phyloP scores from a whole-genome alignment of 1,139 yeast genomes.

The Blastobotrys indianensis region DNA sequence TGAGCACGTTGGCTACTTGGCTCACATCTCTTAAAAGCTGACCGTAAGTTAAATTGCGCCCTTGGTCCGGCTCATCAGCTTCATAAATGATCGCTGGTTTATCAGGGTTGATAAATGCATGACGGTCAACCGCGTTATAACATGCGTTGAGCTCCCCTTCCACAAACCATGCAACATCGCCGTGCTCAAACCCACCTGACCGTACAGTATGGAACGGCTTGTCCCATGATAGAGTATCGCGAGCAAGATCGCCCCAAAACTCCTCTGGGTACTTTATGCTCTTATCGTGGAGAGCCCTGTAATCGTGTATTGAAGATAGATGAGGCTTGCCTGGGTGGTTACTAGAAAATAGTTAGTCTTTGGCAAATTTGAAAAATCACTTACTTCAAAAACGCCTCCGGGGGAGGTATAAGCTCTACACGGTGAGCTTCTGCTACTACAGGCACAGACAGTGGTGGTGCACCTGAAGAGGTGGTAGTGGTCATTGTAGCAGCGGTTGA shows the following conservation, averaged over 20 bases:
- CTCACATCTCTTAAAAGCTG: conserved; percentile 84
- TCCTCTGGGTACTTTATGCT: conserved; percentile 76
- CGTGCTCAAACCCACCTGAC: conserved; percentile 65
- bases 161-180: conserved; percentile 88
- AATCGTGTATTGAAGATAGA: conserved; percentile 51
- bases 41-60: conserved; percentile 67
- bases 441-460: conserved; percentile 7
- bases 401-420: conserved; percentile 41
- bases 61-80: conserved; percentile 84
- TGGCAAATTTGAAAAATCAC: neutral
- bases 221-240: conserved; percentile 78
- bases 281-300: conserved; percentile 64
- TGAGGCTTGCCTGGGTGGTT: conserved; percentile 38
- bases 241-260: conserved; percentile 81
- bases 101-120: conserved; percentile 80
- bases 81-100: conserved; percentile 86
- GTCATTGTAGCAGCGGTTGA: too few species aligned
- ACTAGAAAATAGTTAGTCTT: conserved; percentile 9
- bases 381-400: conserved; percentile 44
- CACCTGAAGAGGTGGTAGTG: too few species aligned
- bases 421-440: conserved; percentile 27
- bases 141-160: conserved; percentile 93
- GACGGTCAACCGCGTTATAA: conserved; percentile 95
- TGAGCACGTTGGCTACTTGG: conserved; percentile 79
- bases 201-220: conserved; percentile 65